Base-by-base conservation (phyloP, 2,329 filamentous ascomycete genomes). In the Fusarium chaquense region DNA sequence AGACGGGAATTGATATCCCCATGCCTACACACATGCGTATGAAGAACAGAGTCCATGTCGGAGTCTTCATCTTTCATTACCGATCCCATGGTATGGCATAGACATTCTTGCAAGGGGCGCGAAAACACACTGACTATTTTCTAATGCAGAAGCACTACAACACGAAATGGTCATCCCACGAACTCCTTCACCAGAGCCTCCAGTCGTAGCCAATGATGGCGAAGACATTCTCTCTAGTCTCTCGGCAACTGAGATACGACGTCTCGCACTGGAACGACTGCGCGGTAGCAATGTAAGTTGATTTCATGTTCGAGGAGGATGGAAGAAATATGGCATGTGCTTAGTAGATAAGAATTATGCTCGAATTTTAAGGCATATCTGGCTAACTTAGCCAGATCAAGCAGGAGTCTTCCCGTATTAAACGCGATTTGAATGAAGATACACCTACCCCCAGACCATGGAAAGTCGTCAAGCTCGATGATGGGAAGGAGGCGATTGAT, bases 161-260 rank as follows among this genome's bases (percentile, higher is more conserved):
- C 52, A 46, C 7, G 65, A 70, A 40, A 60, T 75, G 64, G 68
- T 77, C 5, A 66, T 77, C 2, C 73, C 72, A 43, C 67, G 53
- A 18, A 60, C 65, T 10, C 60, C 70, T 2, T 47, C 67, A 4
- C 46, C 52, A 2, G 26, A 32, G 32, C 10, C 16, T n/a, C 43
- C 16, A 16, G 16, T 6, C 9, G 13, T n/a, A 28, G 7, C 12
- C 16, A 3, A 18, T 7, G 7, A 8, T 5, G 11, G 24, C 13
- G 26, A 40, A 13, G 20, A 50, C 11, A 7, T 5, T 2, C 38
- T 65, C 30, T 46, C 51, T 15, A 20, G 15, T 10, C 58, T 76
- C 10, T 64, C 69, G 1, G 51, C 64, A 3, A 46, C 20, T 6
- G 63, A 76, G 11, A 62, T 75, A 22, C 70, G 72, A 6, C 53